phyloP scores from a whole-genome alignment of 495 filamentous ascomycete genomes.

The Podospora didyma region DNA sequence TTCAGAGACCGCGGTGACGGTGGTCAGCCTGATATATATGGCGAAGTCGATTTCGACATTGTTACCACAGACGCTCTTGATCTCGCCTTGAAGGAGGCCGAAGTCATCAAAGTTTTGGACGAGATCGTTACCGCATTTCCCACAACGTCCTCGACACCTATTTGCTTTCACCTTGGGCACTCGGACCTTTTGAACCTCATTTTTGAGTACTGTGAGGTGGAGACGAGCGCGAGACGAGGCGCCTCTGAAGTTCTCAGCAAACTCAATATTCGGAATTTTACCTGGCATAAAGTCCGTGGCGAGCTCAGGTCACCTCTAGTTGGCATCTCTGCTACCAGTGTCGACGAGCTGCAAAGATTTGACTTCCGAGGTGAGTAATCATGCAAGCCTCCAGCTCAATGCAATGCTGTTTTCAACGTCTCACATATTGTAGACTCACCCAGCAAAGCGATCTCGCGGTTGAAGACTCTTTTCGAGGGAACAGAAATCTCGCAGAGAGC shows the following conservation, averaged over 20 bases:
- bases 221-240: constrained; percentile 57
- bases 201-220: constrained; percentile 83
- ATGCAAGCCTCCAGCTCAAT: not conserved
- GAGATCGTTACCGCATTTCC: constrained; percentile 85
- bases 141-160: constrained; percentile 59
- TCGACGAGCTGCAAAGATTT: constrained; percentile 87
- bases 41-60: constrained; percentile 95
- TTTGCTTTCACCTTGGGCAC: constrained; percentile 94
- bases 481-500: constrained; percentile 62
- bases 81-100: constrained; percentile 87
- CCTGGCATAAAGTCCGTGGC: constrained; percentile 78
- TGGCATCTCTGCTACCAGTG: constrained; percentile 79
- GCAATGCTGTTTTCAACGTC: not conserved
- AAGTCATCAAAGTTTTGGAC: constrained; percentile 90
- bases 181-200: constrained; percentile 77
- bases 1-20: constrained; percentile 71
- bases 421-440: constrained; percentile 51
- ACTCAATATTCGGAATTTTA: constrained; percentile 76
- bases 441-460: constrained; percentile 65
- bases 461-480: constrained; percentile 71
- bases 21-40: constrained; percentile 76
- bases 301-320: constrained; percentile 77
- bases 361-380: constrained; percentile 70
- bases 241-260: constrained; percentile 85
- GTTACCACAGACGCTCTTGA: constrained; percentile 74